phyloP scores from a whole-genome alignment of 306 rosid genomes.

The Casuarina equisetifolia region DNA sequence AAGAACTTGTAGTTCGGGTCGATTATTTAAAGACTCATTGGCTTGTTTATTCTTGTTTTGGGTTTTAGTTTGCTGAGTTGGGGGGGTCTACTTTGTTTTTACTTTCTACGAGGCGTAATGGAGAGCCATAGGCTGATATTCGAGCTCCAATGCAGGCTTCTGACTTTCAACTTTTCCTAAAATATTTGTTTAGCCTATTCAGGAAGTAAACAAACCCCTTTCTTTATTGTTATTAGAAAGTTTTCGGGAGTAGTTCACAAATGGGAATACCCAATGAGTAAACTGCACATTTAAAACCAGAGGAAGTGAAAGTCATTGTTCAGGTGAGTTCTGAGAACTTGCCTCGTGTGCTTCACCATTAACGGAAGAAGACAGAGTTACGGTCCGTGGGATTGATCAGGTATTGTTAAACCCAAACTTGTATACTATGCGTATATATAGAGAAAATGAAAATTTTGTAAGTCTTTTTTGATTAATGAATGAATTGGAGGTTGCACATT shows the following conservation, averaged over 20 bases:
- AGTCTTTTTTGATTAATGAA: no score
- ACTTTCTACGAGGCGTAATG: conserved; percentile 37
- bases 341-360: background rate
- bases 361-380: background rate
- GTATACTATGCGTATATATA: no score
- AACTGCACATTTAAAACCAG: background rate
- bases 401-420: no score
- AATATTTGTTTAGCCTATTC: background rate
- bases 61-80: conserved; percentile 18
- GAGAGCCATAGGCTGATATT: conserved; percentile 40
- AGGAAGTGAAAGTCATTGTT: background rate
- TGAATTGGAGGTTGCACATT: no score
- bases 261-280: background rate
- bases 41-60: conserved; percentile 4
- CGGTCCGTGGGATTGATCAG: no score
- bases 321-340: background rate
- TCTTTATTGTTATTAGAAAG: conserved; percentile 7
- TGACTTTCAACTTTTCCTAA: conserved; percentile 11
- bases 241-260: background rate
- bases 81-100: conserved; percentile 19
- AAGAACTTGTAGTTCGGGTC: conserved; percentile 11
- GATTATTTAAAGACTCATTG: background rate
- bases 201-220: conserved; percentile 18
- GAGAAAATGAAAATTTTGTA: no score
- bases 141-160: conserved; percentile 15